Evolutionary conservation across 73 alveolate genomes (phyloP).

Genomic region (Paramecium caudatum): DNA sequence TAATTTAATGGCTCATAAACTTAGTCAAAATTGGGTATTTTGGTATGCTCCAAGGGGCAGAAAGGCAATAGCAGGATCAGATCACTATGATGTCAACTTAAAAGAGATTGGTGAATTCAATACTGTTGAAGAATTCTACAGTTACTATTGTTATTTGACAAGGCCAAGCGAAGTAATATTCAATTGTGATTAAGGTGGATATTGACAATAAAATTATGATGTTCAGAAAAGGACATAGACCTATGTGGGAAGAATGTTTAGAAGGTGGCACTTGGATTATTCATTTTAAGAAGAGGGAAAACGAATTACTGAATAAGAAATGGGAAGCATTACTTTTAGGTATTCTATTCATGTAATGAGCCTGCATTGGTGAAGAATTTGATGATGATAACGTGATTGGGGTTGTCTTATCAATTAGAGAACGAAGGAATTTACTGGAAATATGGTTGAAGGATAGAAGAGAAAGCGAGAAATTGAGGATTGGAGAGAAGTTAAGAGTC

Average conservation of each 20-base stretch:
- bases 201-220: constrained; percentile 66
- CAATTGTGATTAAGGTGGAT: constrained; percentile 11
- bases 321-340: constrained; percentile 75
- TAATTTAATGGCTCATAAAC: constrained; percentile 60
- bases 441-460: constrained; percentile 74
- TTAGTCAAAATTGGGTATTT: constrained; percentile 74
- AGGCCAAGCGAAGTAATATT: constrained; percentile 59
- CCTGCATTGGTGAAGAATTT: constrained; percentile 76
- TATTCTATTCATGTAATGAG: not conserved
- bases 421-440: constrained; percentile 69
- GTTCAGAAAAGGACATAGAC: constrained; percentile 73
- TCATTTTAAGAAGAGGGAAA: constrained; percentile 67
- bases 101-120: constrained; percentile 69
- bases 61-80: constrained; percentile 55
- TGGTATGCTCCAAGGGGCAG: constrained; percentile 73
- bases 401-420: constrained; percentile 75
- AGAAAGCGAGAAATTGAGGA: constrained; percentile 67
- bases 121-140: constrained; percentile 72
- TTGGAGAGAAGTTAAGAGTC: constrained; percentile 72
- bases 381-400: constrained; percentile 74
- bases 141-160: constrained; percentile 31
- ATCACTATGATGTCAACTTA: constrained; percentile 57
- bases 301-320: constrained; percentile 67
- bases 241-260: constrained; percentile 76
- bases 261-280: constrained; percentile 78